A percentile compares a stretch with the other conserved stretches of the same genome.
These are phyloP conservation scores for Emiliania huxleyi DNA, from an alignment of 78 protist genomes.

Conservation along the genomic window DNA sequence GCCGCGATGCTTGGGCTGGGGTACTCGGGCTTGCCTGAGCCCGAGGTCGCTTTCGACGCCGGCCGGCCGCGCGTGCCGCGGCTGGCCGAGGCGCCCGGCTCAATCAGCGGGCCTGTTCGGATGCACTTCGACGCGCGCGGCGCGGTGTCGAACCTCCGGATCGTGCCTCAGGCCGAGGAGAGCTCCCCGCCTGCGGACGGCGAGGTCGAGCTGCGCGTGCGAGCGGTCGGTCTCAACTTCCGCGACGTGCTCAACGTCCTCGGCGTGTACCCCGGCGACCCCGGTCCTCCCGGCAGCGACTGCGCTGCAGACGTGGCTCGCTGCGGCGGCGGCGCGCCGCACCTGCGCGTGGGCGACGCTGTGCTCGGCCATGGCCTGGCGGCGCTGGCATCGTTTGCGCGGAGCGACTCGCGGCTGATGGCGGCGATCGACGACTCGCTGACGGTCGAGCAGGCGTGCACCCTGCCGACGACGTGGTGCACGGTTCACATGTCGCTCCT, in stretches of 20 bases:
- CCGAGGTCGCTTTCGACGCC: background rate
- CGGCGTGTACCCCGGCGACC: background rate
- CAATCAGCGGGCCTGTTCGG: background rate
- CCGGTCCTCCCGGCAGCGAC: background rate
- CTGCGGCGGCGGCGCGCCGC: background rate
- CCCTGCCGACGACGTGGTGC: background rate
- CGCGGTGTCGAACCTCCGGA: background rate
- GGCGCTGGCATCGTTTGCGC: background rate
- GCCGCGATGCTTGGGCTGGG: background rate
- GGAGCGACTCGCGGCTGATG: background rate
- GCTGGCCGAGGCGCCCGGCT: background rate
- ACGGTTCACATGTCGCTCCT: background rate
- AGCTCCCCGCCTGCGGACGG: background rate
- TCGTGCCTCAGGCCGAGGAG: background rate
- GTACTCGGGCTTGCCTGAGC: background rate
- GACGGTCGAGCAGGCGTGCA: background rate
- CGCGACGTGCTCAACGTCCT: conserved; percentile 17
- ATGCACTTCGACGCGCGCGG: background rate
- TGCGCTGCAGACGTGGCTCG: background rate
- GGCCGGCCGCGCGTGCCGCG: background rate
- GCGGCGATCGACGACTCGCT: background rate
- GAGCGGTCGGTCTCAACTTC: background rate
- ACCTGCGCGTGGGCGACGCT: background rate
- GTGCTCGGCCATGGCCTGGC: background rate
- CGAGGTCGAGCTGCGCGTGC: background rate